A percentile compares a stretch with the other conserved stretches of the same genome.
These are phyloP conservation scores for Aspergillus unguis DNA, from an alignment of 2,329 filamentous ascomycete genomes.

Conservation along the genomic window DNA sequence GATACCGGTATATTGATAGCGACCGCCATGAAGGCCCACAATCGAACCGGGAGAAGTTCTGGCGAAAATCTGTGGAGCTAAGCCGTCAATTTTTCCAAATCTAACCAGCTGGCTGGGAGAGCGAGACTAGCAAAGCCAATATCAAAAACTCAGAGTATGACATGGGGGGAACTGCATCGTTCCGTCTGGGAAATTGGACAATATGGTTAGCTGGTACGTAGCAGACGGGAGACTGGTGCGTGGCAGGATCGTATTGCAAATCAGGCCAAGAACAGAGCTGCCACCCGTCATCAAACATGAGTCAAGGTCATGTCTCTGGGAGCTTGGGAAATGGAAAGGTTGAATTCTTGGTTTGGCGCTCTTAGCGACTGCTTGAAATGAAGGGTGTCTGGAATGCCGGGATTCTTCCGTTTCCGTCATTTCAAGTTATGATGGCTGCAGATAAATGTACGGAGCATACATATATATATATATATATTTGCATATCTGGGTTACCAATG, in stretches of 20 bases:
- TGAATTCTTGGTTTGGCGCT: no score
- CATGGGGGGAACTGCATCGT: no score
- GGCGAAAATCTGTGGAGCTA: slow-evolving; percentile 33
- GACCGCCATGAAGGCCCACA: slow-evolving; percentile 29
- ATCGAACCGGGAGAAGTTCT: slow-evolving; percentile 40
- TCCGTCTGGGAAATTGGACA: no score
- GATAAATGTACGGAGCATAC: no score
- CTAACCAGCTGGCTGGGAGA: not conserved
- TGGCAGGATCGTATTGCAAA: slow-evolving; percentile 1
- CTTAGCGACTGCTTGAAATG: not conserved
- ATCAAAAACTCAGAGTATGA: no score
- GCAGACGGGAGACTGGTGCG: no score
- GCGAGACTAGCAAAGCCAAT: not conserved
- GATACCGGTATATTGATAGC: no score
- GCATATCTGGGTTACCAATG: no score
- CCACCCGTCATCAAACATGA: slow-evolving; percentile 7
- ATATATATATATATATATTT: slow-evolving; percentile 3
- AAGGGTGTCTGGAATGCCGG: not conserved
- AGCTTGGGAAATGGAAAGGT: no score
- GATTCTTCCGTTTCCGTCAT: no score
- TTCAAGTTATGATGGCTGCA: no score
- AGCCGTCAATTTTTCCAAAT: slow-evolving; percentile 14
- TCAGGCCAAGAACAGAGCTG: slow-evolving; percentile 4
- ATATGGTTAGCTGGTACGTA: no score
- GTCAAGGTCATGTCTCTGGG: not conserved